Evolutionary conservation across 2,329 filamentous ascomycete species (phyloP).

Genomic region (Fusarium sp.): DNA sequence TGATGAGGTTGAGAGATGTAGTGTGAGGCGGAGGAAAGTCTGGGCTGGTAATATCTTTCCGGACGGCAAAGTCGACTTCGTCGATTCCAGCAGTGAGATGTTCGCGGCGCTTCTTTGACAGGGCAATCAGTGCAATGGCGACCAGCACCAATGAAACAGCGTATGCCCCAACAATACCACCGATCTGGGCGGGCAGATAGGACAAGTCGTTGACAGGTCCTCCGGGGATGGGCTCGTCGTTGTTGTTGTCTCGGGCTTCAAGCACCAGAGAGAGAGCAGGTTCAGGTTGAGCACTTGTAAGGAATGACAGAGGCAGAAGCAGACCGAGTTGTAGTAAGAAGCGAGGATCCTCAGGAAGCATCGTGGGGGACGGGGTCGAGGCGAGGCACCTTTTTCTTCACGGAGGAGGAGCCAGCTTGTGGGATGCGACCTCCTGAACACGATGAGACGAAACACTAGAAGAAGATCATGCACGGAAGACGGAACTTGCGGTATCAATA

Average conservation of each 20-base stretch:
- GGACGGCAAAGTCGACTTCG: slow-evolving; percentile 61
- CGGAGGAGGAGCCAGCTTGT: slow-evolving; percentile 51
- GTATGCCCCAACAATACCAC: slow-evolving; percentile 88
- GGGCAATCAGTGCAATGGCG: slow-evolving; percentile 74
- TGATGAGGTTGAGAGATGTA: slow-evolving; percentile 37
- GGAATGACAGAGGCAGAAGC: slow-evolving; percentile 49
- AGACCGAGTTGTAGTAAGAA: slow-evolving; percentile 49
- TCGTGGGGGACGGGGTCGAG: slow-evolving; percentile 54
- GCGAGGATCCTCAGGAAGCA: slow-evolving; percentile 54
- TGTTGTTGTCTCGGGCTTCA: slow-evolving; percentile 53
- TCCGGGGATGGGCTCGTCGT: slow-evolving; percentile 73
- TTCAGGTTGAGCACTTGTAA: slow-evolving; percentile 51
- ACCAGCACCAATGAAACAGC: slow-evolving; percentile 82
- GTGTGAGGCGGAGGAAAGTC: slow-evolving; percentile 41
- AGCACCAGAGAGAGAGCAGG: slow-evolving; percentile 48
- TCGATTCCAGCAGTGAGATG: slow-evolving; percentile 68
- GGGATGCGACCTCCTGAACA: slow-evolving; percentile 61
- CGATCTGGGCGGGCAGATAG: slow-evolving; percentile 85
- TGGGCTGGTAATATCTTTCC: slow-evolving; percentile 42
- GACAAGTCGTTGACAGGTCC: slow-evolving; percentile 72
- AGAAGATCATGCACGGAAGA: slow-evolving; percentile 63
- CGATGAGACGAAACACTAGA: slow-evolving; percentile 66
- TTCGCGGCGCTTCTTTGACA: slow-evolving; percentile 70
- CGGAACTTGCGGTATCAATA: slow-evolving; percentile 61
- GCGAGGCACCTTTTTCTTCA: slow-evolving; percentile 51